Evolutionary conservation across 805 yeast species (phyloP).

Genomic region (Metschnikowia noctiluminum): DNA sequence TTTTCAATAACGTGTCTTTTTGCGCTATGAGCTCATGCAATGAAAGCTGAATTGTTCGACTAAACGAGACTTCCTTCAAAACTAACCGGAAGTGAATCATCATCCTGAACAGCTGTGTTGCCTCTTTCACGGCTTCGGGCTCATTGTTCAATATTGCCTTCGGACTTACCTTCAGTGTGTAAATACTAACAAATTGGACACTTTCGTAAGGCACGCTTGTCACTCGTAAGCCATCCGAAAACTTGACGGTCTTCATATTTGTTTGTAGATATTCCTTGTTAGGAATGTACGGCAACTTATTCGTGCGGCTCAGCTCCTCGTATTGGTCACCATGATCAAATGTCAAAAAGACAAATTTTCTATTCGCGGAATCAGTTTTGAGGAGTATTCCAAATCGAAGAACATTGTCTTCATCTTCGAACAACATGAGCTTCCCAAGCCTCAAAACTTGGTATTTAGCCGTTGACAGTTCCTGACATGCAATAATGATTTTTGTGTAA

Average conservation of each 20-base stretch:
- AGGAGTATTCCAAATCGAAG: constrained; percentile 54
- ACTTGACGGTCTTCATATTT: constrained; percentile 35
- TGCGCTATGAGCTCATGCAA: constrained; percentile 37
- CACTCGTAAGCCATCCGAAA: constrained; percentile 31
- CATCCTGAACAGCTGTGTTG: constrained; percentile 32
- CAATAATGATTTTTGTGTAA: constrained; percentile 45
- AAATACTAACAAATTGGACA: constrained; percentile 44
- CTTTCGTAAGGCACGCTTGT: constrained; percentile 38
- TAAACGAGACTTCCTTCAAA: constrained; percentile 46
- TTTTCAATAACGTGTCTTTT: constrained; percentile 32
- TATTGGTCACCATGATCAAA: constrained; percentile 43
- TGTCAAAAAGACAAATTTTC: constrained; percentile 37
- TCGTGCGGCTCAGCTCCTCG: constrained; percentile 21
- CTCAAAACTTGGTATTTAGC: constrained; percentile 45
- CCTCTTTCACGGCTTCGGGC: constrained; percentile 31
- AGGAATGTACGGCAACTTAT: constrained; percentile 38
- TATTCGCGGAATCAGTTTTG: constrained; percentile 35
- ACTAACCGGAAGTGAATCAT: constrained; percentile 36
- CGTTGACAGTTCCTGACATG: constrained; percentile 45
- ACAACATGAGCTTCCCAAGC: constrained; percentile 58
- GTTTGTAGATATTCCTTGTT: constrained; percentile 28
- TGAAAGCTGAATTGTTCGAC: constrained; percentile 27
- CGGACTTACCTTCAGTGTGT: constrained; percentile 30
- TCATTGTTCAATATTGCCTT: constrained; percentile 37
- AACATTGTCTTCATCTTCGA: constrained; percentile 43